These are phyloP conservation scores for Colletotrichum coccodes DNA, from an alignment of 2,329 filamentous ascomycete genomes.

Conservation along the genomic window DNA sequence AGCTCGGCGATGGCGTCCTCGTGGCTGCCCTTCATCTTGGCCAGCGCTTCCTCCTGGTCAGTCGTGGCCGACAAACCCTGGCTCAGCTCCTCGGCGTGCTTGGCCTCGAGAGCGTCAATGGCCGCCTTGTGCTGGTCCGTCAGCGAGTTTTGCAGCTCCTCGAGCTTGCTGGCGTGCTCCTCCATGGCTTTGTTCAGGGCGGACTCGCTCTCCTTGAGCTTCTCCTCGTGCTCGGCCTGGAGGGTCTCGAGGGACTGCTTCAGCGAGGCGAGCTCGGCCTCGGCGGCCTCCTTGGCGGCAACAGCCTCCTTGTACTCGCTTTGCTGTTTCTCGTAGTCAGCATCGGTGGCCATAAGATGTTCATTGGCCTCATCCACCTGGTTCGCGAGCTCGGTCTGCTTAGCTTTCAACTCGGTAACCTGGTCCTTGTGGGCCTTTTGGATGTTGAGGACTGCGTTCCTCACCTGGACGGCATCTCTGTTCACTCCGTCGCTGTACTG, in stretches of 20 bases:
- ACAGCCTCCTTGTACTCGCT: conserved; percentile 59
- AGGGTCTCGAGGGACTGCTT: conserved; percentile 61
- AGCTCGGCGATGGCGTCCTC: conserved; percentile 58
- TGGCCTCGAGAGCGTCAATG: conserved; percentile 61
- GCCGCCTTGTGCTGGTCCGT: conserved; percentile 60
- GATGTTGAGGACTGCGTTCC: conserved; percentile 38
- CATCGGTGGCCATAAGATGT: conserved; percentile 62
- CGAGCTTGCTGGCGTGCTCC: conserved; percentile 61
- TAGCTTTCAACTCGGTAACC: conserved; percentile 59
- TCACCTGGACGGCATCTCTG: conserved; percentile 49
- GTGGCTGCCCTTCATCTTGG: conserved; percentile 61
- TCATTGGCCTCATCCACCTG: conserved; percentile 60
- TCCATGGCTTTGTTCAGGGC: conserved; percentile 50
- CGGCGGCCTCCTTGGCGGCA: conserved; percentile 58
- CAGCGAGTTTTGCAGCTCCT: conserved; percentile 60
- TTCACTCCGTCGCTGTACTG: conserved; percentile 64
- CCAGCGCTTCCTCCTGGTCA: conserved; percentile 59
- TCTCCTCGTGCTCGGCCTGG: conserved; percentile 51
- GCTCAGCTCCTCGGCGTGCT: conserved; percentile 61
- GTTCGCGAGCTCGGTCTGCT: conserved; percentile 58
- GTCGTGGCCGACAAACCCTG: conserved; percentile 55
- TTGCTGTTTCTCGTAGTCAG: conserved; percentile 61
- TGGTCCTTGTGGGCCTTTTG: conserved; percentile 50
- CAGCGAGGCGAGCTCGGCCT: conserved; percentile 58
- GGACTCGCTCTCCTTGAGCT: conserved; percentile 49